These are phyloP conservation scores for Cercospora sp. DNA, from an alignment of 2,329 filamentous ascomycete species.

Conservation along the genomic window DNA sequence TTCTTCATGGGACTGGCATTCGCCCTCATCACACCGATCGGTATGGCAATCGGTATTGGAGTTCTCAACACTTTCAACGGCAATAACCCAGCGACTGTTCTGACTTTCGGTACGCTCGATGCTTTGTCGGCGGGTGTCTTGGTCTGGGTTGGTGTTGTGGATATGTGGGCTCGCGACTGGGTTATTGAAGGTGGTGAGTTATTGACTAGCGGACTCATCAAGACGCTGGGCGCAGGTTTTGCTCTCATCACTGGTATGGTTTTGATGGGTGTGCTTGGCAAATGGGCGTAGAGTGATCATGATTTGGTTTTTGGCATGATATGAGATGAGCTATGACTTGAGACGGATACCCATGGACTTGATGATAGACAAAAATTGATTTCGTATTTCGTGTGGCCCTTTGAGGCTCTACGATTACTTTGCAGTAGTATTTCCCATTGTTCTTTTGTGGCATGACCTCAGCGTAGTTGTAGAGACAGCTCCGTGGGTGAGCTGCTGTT, in stretches of 20 bases:
- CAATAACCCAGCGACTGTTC: constrained; percentile 66
- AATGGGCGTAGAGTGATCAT: constrained; percentile 32
- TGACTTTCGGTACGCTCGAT: constrained; percentile 73
- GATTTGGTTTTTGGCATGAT: background rate
- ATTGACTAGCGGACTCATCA: constrained; percentile 19
- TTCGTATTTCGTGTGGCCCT: background rate
- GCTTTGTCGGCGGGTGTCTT: constrained; percentile 74
- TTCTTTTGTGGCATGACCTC: too few species aligned
- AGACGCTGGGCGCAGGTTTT: constrained; percentile 20
- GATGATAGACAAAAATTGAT: background rate
- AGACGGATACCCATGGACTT: constrained; percentile 3
- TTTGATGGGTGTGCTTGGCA: constrained; percentile 26
- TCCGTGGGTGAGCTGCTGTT: background rate
- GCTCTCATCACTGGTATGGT: constrained; percentile 23
- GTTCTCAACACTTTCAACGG: constrained; percentile 72
- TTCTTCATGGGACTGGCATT: constrained; percentile 64
- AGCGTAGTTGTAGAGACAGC: background rate
- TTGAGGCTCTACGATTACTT: background rate
- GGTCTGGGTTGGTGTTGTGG: constrained; percentile 76
- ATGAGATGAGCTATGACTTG: constrained; percentile 10
- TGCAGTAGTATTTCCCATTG: background rate
- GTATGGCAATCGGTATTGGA: constrained; percentile 78
- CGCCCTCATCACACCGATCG: constrained; percentile 70
- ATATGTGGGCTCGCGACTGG: constrained; percentile 80
- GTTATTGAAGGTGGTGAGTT: constrained; percentile 42